Evolutionary conservation across 371 early-diverging fungal species (phyloP), one percentile per base, ranked within the genome.

Genomic region (Syncephalastrum racemosum): DNA sequence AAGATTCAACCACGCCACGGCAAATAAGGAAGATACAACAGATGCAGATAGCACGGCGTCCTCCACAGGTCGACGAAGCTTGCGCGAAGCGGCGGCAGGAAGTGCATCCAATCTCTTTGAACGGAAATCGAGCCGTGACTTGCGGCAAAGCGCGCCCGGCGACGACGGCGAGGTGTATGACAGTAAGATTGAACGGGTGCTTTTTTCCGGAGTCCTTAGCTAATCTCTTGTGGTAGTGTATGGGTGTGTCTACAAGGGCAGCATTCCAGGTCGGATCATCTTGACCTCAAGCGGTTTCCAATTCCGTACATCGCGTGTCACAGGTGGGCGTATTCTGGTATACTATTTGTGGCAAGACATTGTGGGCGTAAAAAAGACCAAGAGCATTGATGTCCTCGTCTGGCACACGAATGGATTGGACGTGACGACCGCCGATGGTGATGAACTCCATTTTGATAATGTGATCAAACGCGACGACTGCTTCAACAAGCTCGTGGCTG

Each of bases 391-490:
- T 40, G 42, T 75, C 7, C 20, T 72, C 10, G 61, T 75, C 7
- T 71, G 70, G 70, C 73, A 72, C 50, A 58, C 73, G 0, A 65
- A 62, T 27, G 76, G 73, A 10, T 58, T 75, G 25, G 67, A 66
- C 31, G 50, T 75, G 12, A 60, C 61, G 3, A 59, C 60, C 4
- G 44, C 50, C 13, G 70, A 67, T 56, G 70, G 70, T 48, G 61
- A 59, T 59, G 56, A 53, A 4, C 64, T 75, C 18, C 54, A 54
- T 22, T 75, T 75, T 53, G 76, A 75, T 39, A 67, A 72, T 50
- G 73, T 75, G 2, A 46, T 72, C 16, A 54, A 63, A 20, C 67
- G 76, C 25, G 73, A 75, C 42, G 73, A 75, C 16, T 75, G 76
- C 27, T 75, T 75, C 45, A 75, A 72, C 53, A 46, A 59, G 20